Conservation (phyloP, 768 basidiomycete species). For the Galerina sulciceps region DNA sequence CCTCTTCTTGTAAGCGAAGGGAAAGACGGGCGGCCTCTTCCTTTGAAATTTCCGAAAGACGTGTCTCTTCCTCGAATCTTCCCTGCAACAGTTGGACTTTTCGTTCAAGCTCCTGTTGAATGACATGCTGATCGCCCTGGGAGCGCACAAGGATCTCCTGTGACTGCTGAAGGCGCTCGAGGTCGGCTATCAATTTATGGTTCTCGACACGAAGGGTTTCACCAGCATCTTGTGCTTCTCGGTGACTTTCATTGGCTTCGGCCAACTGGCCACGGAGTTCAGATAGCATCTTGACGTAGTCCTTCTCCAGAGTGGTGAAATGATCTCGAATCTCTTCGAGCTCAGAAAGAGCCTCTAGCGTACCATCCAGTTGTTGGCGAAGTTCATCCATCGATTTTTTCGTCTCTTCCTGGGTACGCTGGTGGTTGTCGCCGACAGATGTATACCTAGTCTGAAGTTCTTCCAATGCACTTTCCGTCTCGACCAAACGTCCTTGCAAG, state of each 20-base stretch:
- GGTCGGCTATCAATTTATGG: conserved; percentile 16
- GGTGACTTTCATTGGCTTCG: conserved; percentile 11
- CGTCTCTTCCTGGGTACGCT: conserved; percentile 35
- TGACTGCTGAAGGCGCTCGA: conserved; percentile 26
- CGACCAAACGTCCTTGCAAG: conserved; percentile 40
- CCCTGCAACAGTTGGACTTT: conserved; percentile 38
- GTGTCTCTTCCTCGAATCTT: conserved; percentile 37
- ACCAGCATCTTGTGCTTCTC: conserved; percentile 13
- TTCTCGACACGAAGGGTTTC: conserved; percentile 23
- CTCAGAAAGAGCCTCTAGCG: conserved; percentile 18
- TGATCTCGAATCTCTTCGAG: conserved; percentile 26
- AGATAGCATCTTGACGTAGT: conserved; percentile 18
- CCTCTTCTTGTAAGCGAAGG: conserved; percentile 41
- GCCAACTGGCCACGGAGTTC: conserved; percentile 25
- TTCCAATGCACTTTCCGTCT: conserved; percentile 36
- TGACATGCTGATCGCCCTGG: conserved; percentile 29
- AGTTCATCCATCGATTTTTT: conserved; percentile 28
- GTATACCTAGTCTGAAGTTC: conserved; percentile 36
- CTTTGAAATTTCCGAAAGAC: conserved; percentile 39
- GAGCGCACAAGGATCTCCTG: conserved; percentile 33
- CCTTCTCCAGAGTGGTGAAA: conserved; percentile 15
- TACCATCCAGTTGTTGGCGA: conserved; percentile 19
- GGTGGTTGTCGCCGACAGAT: conserved; percentile 35
- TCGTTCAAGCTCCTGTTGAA: conserved; percentile 34
- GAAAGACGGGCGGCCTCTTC: conserved; percentile 43